These are phyloP conservation scores for Fusarium pseudocircinatum DNA, from an alignment of 2,329 filamentous ascomycete genomes.

Conservation along the genomic window DNA sequence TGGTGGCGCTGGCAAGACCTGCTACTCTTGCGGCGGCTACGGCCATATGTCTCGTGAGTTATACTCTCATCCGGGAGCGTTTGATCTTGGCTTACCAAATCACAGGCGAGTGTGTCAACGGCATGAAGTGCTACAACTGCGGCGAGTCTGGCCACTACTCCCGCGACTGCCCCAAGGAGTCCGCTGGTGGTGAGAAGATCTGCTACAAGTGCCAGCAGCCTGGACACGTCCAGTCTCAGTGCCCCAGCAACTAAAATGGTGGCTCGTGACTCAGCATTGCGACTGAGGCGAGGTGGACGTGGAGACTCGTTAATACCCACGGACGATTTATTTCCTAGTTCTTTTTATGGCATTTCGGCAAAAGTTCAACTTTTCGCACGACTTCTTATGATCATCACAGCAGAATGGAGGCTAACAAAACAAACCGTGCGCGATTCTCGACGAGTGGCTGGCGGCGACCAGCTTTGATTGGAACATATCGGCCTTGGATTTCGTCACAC, in stretches of 20 bases:
- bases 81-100: slow-evolving; percentile 30
- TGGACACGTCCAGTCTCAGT: slow-evolving; percentile 93
- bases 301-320: slow-evolving; percentile 57
- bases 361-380: slow-evolving; percentile 46
- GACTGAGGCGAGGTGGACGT: slow-evolving; percentile 49
- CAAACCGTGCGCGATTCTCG: slow-evolving; percentile 44
- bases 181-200: slow-evolving; percentile 86
- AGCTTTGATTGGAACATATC: slow-evolving; percentile 44
- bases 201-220: slow-evolving; percentile 94
- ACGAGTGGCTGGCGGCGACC: slow-evolving; percentile 33
- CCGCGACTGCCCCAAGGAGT: slow-evolving; percentile 95
- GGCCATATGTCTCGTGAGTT: slow-evolving; percentile 90
- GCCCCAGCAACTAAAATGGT: slow-evolving; percentile 77
- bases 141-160: slow-evolving; percentile 93
- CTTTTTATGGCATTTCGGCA: slow-evolving; percentile 43
- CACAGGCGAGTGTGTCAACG: slow-evolving; percentile 89
- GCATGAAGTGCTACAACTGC: slow-evolving; percentile 99
- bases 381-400: slow-evolving; percentile 45
- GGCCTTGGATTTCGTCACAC: slow-evolving; percentile 46
- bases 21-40: slow-evolving; percentile 97
- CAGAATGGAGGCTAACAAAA: slow-evolving; percentile 43
- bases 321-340: slow-evolving; percentile 46
- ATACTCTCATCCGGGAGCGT: not conserved
- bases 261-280: slow-evolving; percentile 36
- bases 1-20: slow-evolving; percentile 77